Evolutionary conservation across 2,329 filamentous ascomycete species (phyloP).

Genomic region (Penicillium thymicola): DNA sequence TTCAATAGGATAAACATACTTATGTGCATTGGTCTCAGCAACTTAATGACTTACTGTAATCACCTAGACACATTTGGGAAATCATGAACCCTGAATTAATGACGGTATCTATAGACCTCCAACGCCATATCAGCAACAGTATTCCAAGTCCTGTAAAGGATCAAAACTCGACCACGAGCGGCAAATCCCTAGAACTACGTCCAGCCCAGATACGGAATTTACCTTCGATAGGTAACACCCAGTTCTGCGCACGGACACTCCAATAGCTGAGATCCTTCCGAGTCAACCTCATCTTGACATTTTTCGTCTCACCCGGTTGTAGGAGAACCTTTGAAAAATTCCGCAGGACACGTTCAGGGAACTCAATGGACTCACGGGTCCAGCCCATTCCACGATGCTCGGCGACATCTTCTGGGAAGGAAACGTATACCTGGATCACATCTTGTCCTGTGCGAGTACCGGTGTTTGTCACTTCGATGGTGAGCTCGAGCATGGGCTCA

Average conservation of each 20-base stretch:
- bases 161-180: conserved; percentile 30
- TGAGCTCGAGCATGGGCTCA: conserved; percentile 48
- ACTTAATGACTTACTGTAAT: background rate
- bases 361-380: conserved; percentile 52
- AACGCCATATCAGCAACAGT: background rate
- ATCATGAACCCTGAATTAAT: background rate
- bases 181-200: conserved; percentile 36
- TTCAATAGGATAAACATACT: background rate
- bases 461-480: conserved; percentile 49
- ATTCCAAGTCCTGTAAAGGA: background rate
- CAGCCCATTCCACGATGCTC: conserved; percentile 28
- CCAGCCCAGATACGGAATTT: conserved; percentile 37
- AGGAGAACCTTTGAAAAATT: conserved; percentile 69
- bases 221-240: conserved; percentile 55
- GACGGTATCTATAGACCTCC: background rate
- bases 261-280: conserved; percentile 71
- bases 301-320: conserved; percentile 51
- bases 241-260: conserved; percentile 66
- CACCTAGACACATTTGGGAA: background rate
- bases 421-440: conserved; percentile 63
- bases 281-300: conserved; percentile 58
- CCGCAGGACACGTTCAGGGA: conserved; percentile 60
- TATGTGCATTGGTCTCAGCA: background rate
- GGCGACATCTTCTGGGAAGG: conserved; percentile 51
- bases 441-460: conserved; percentile 48